Conservation (phyloP, 1,139 yeast species). For the Suhomyces atakaporum region DNA sequence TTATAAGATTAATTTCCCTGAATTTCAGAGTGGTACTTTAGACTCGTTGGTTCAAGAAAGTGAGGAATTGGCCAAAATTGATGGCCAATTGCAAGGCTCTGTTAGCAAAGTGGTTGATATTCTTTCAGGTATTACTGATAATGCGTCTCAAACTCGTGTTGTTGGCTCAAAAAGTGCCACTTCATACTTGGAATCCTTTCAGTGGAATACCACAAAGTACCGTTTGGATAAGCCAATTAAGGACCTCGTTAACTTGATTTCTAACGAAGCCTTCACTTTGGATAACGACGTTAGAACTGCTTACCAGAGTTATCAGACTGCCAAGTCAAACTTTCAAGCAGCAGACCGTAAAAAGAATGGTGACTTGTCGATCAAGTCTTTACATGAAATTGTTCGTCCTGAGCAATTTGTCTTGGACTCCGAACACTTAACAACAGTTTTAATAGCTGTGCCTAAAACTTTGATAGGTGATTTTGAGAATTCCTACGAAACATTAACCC, state of each 20-base stretch:
- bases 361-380: slow-evolving; percentile 84
- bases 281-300: slow-evolving; percentile 80
- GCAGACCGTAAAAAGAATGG: slow-evolving; percentile 94
- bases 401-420: slow-evolving; percentile 83
- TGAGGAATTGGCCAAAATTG: slow-evolving; percentile 84
- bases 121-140: slow-evolving; percentile 53
- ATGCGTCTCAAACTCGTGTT: slow-evolving; percentile 25
- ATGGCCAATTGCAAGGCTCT: slow-evolving; percentile 68
- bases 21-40: slow-evolving; percentile 90
- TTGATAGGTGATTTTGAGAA: slow-evolving; percentile 60
- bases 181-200: slow-evolving; percentile 69
- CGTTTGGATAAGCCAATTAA: slow-evolving; percentile 81
- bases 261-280: slow-evolving; percentile 76
- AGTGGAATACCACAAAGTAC: slow-evolving; percentile 87
- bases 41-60: slow-evolving; percentile 89
- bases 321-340: slow-evolving; percentile 80
- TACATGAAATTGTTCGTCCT: slow-evolving; percentile 85
- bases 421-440: slow-evolving; percentile 79
- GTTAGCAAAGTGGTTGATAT: slow-evolving; percentile 78
- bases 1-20: slow-evolving; percentile 65
- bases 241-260: slow-evolving; percentile 67
- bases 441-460: slow-evolving; percentile 82
- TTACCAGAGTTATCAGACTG: slow-evolving; percentile 71
- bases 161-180: slow-evolving; percentile 53
- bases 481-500: slow-evolving; percentile 72